A percentile compares a stretch with the other conserved stretches of the same genome.
These are phyloP conservation scores for Cyphellophora attinorum DNA, from an alignment of 2,329 filamentous ascomycete species.

Conservation along the genomic window DNA sequence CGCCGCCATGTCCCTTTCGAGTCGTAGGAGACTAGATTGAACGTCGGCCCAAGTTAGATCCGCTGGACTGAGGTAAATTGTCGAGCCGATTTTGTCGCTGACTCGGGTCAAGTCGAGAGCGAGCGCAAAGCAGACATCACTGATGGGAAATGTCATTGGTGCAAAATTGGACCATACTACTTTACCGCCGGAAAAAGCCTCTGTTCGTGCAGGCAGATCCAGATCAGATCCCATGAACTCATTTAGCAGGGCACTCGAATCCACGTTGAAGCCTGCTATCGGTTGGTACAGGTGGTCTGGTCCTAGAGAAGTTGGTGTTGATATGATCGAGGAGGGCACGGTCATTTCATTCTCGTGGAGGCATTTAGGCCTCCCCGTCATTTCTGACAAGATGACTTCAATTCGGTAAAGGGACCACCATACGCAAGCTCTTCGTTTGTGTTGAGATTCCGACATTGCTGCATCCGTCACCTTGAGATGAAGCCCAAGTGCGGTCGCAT, in stretches of 20 bases:
- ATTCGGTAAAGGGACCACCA: conserved; percentile 20
- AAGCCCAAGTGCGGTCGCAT: conserved; percentile 19
- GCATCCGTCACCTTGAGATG: conserved; percentile 16
- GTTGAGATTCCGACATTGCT: conserved; percentile 7
- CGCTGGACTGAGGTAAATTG: conserved; percentile 8
- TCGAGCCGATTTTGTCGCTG: conserved; percentile 11
- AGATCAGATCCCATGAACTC: too few relatives aligned
- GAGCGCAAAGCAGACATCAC: conserved; percentile 7
- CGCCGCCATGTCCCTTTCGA: conserved; percentile 10
- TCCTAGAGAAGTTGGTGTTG: too few relatives aligned
- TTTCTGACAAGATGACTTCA: conserved; percentile 18
- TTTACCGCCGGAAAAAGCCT: too few relatives aligned
- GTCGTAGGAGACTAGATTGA: conserved; percentile 9
- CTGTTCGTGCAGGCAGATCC: too few relatives aligned
- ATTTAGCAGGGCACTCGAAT: too few relatives aligned
- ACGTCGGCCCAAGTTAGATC: conserved; percentile 10
- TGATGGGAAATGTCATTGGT: conserved; percentile 5
- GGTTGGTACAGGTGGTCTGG: too few relatives aligned
- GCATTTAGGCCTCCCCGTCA: conserved; percentile 19
- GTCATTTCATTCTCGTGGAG: conserved; percentile 15
- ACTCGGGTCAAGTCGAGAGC: conserved; percentile 9
- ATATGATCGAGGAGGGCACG: conserved; percentile 11
- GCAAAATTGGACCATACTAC: conserved; percentile 11
- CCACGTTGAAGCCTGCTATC: too few relatives aligned
- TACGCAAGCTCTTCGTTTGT: conserved; percentile 11